A percentile compares a stretch with the other conserved stretches of the same genome.
These are phyloP conservation scores for Ceratobasidium sp. DNA, from an alignment of 1,284 basidiomycete species.

Conservation along the genomic window DNA sequence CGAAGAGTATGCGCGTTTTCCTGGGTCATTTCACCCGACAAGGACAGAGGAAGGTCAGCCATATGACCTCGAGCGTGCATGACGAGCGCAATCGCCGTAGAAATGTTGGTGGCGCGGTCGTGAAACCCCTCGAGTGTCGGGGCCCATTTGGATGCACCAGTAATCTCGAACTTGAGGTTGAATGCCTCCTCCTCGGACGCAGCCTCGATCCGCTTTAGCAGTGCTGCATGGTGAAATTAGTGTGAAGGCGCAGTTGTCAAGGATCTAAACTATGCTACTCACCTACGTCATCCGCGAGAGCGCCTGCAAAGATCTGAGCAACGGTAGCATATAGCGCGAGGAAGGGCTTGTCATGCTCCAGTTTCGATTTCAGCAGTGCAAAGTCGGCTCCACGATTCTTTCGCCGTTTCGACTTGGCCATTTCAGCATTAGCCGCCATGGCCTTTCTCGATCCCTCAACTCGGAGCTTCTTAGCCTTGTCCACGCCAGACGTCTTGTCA, in stretches of 20 bases:
- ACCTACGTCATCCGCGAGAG: constrained; percentile 62
- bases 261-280: not conserved
- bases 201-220: constrained; percentile 50
- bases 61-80: constrained; percentile 58
- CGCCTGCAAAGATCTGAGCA: constrained; percentile 68
- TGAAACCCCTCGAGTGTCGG: constrained; percentile 68
- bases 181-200: constrained; percentile 51
- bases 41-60: constrained; percentile 50
- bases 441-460: constrained; percentile 50
- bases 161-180: constrained; percentile 59
- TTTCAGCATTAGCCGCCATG: constrained; percentile 37
- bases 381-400: constrained; percentile 52
- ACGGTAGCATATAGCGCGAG: constrained; percentile 71
- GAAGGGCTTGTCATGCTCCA: constrained; percentile 61
- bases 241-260: not conserved
- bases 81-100: constrained; percentile 68
- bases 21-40: constrained; percentile 51
- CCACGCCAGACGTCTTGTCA: constrained; percentile 47
- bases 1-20: constrained; percentile 60
- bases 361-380: constrained; percentile 57
- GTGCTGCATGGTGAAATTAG: constrained; percentile 18
- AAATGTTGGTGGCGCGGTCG: constrained; percentile 70
- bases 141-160: constrained; percentile 74
- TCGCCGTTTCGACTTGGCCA: constrained; percentile 52
- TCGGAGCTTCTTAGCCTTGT: constrained; percentile 51